Percentiles rank a stretch among this genome's conserved stretches.
These are phyloP conservation scores for Coprinellus micaceus DNA, from an alignment of 768 basidiomycete species.

Conservation along the genomic window DNA sequence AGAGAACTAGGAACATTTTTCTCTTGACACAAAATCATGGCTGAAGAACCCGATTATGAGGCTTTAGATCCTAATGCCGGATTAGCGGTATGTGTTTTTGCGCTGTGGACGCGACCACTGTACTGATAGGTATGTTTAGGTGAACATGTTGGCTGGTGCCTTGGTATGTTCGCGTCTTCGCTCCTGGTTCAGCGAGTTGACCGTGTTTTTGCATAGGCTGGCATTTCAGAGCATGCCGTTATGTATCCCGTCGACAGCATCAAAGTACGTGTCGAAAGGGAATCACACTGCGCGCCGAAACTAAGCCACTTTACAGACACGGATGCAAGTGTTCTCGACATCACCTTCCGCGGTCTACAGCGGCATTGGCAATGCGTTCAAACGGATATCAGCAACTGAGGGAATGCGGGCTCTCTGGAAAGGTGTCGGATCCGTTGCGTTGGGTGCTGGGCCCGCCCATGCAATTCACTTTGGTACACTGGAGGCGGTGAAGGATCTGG, in stretches of 20 bases:
- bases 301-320: slow-evolving; percentile 59
- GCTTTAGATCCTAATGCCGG: slow-evolving; percentile 65
- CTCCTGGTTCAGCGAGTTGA: slow-evolving; percentile 1
- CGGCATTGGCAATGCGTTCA: slow-evolving; percentile 86
- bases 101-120: slow-evolving; percentile 1
- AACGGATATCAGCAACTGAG: slow-evolving; percentile 91
- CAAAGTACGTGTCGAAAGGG: slow-evolving; percentile 60
- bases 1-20: not conserved
- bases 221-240: slow-evolving; percentile 97
- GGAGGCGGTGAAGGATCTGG: slow-evolving; percentile 90
- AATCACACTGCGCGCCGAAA: not conserved
- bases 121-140: slow-evolving; percentile 39
- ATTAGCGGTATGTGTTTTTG: slow-evolving; percentile 50
- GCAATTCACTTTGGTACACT: slow-evolving; percentile 97
- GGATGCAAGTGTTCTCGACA: slow-evolving; percentile 96
- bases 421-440: slow-evolving; percentile 91
- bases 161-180: slow-evolving; percentile 56
- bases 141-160: slow-evolving; percentile 97
- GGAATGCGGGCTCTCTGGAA: slow-evolving; percentile 90
- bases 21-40: slow-evolving; percentile 8
- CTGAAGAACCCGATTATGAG: slow-evolving; percentile 18
- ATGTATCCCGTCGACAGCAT: slow-evolving; percentile 99
- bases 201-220: slow-evolving; percentile 58
- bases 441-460: slow-evolving; percentile 97
- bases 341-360: slow-evolving; percentile 85